Evolutionary conservation across 176 grass and related monocot species (phyloP), one percentile per base, ranked within the genome.

Genomic region (Raddia distichophylla): DNA sequence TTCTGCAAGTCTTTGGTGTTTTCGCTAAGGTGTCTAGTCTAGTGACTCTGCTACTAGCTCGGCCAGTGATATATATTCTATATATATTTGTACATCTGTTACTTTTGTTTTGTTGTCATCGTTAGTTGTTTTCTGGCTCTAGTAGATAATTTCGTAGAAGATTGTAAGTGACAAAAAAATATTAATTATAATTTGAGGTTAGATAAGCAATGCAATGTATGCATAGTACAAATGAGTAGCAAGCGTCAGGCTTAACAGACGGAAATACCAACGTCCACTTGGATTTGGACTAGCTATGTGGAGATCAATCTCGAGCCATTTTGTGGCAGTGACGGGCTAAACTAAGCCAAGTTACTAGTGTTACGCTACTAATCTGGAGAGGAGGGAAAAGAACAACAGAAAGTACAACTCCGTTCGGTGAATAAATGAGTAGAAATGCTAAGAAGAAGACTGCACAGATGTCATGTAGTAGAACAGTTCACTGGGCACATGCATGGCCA

Each of bases 221-320:
- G 51, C n/a, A 2, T 57, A 10, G 76, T 54, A 34, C 18, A 48
- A 14, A 6, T 42, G 60, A 53, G 32, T 37, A 8, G 6, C 27
- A 22, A 34, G 64, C 64, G 64, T 17, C 77, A 80, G 67, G 55
- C 15, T 80, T 68, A 57, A 51, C 9, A 43, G 77, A 80, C 64
- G 51, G 67, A 40, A 45, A 80, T 27, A 57, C 18, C 78, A 80
- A 80, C 8, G 78, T 52, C 64, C 16, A 67, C 2, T n/a, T 12
- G 49, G 52, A 56, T 69, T 80, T 69, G 51, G 62, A 80, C 78
- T 79, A 43, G 48, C 16, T 66, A 79, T 65, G 76, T 79, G 62
- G 62, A 66, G 17, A 10, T 66, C 46, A 16, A 54, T 54, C 10
- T 77, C 7, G 49, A 77, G 59, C 44, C 1, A 7, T 77, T 77